phyloP scores from a whole-genome alignment of 169 alveolate species.

The Plasmodium vivax region DNA sequence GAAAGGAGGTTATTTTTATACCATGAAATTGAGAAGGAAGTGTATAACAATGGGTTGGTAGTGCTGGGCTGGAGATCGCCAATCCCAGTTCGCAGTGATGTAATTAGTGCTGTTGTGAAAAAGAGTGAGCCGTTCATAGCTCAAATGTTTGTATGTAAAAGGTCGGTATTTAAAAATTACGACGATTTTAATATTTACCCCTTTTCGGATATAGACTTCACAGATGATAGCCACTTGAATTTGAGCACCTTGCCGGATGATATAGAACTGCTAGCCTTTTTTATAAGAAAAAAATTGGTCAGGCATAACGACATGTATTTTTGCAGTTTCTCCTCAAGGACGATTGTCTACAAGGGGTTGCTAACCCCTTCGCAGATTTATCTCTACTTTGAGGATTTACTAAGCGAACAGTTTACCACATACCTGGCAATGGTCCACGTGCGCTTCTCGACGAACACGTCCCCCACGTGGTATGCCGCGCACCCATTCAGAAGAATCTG shows the following conservation, averaged over 20 bases:
- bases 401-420: constrained; percentile 66
- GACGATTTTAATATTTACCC: constrained; percentile 65
- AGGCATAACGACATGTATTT: constrained; percentile 69
- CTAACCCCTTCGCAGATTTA: constrained; percentile 74
- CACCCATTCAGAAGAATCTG: constrained; percentile 76
- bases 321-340: constrained; percentile 76
- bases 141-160: constrained; percentile 77
- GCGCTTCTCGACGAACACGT: constrained; percentile 71
- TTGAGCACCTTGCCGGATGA: constrained; percentile 62
- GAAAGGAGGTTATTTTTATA: constrained; percentile 61
- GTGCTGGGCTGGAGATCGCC: constrained; percentile 84
- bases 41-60: constrained; percentile 57
- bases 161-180: constrained; percentile 71
- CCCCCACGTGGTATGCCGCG: constrained; percentile 78
- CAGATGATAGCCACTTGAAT: constrained; percentile 59
- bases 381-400: constrained; percentile 66
- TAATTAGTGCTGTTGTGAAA: constrained; percentile 78
- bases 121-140: constrained; percentile 83
- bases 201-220: constrained; percentile 55
- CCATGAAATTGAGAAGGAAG: constrained; percentile 45
- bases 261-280: constrained; percentile 51
- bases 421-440: constrained; percentile 75
- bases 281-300: constrained; percentile 71
- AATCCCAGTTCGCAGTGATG: constrained; percentile 77
- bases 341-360: constrained; percentile 75